Conservation (phyloP, 1,284 basidiomycete species). For the Apiotrichum domesticum region DNA sequence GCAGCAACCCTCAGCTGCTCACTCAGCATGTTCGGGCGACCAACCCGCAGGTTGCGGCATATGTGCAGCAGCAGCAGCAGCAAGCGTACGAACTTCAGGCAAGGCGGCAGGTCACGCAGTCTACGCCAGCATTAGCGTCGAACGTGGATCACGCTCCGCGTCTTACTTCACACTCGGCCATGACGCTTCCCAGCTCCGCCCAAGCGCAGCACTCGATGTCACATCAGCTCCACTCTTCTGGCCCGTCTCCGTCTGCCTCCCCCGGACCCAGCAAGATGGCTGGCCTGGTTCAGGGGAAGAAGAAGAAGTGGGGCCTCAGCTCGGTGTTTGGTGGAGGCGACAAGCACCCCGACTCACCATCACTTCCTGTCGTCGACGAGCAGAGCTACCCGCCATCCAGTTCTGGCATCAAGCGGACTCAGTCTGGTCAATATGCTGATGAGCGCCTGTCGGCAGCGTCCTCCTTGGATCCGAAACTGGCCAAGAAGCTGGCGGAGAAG, state of each 20-base stretch:
- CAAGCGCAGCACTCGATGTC: neutral
- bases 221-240: neutral
- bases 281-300: conserved; percentile 33
- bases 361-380: conserved; percentile 57
- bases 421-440: conserved; percentile 62
- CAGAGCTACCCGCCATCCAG: conserved; percentile 40
- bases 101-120: conserved; percentile 4
- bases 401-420: conserved; percentile 64
- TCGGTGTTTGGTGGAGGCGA: conserved; percentile 68
- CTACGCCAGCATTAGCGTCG: conserved; percentile 7
- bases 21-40: neutral
- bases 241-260: neutral
- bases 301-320: conserved; percentile 48
- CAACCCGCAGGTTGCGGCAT: conserved; percentile 22
- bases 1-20: conserved; percentile 14
- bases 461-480: conserved; percentile 64
- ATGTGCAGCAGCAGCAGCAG: conserved; percentile 28
- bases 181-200: neutral
- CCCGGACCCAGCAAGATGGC: neutral
- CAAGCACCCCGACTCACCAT: conserved; percentile 50
- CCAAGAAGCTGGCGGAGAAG: conserved; percentile 83
- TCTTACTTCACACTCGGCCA: conserved; percentile 1
- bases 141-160: neutral
- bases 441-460: conserved; percentile 53
- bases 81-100: conserved; percentile 14